A percentile compares a stretch with the other conserved stretches of the same genome.
phyloP scores from a whole-genome alignment of 192 early-diverging fungal species.

The Rhizophlyctis rosea region DNA sequence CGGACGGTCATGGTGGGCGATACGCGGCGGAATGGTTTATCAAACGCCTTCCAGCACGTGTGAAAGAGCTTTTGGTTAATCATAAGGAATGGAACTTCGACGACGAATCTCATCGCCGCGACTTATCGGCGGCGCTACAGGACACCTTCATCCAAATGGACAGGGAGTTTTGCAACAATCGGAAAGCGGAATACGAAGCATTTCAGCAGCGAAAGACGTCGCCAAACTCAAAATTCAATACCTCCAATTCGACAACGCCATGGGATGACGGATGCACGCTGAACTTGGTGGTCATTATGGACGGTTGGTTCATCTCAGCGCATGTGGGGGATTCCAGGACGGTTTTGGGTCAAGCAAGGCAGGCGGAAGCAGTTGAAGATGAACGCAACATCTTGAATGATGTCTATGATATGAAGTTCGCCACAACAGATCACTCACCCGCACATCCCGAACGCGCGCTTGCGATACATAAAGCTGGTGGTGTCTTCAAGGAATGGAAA shows the following conservation, averaged over 20 bases:
- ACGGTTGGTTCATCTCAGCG: background rate
- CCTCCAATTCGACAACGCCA: background rate
- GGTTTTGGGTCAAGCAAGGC: slow-evolving; percentile 6
- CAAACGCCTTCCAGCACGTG: background rate
- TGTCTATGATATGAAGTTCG: background rate
- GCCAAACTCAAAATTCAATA: background rate
- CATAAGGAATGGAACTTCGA: background rate
- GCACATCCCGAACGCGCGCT: slow-evolving; percentile 7
- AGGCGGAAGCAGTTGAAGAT: background rate
- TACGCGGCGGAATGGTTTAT: slow-evolving; percentile 25
- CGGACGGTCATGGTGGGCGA: slow-evolving; percentile 29
- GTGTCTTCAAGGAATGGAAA: slow-evolving; percentile 4
- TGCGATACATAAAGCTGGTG: slow-evolving; percentile 1
- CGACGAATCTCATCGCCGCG: background rate
- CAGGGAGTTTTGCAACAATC: slow-evolving; percentile 17
- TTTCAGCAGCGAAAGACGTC: too few relatives aligned
- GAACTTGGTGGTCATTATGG: slow-evolving; percentile 3
- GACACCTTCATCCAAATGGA: slow-evolving; percentile 10
- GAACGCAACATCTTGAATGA: background rate
- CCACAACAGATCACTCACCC: slow-evolving; percentile 15
- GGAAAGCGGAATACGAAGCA: slow-evolving; percentile 3
- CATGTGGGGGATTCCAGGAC: slow-evolving; percentile 25
- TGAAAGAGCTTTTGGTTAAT: background rate
- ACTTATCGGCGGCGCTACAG: background rate
- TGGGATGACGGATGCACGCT: slow-evolving; percentile 27